Base-by-base conservation (phyloP, 768 basidiomycete species). In the Butyriboletus loyo region DNA sequence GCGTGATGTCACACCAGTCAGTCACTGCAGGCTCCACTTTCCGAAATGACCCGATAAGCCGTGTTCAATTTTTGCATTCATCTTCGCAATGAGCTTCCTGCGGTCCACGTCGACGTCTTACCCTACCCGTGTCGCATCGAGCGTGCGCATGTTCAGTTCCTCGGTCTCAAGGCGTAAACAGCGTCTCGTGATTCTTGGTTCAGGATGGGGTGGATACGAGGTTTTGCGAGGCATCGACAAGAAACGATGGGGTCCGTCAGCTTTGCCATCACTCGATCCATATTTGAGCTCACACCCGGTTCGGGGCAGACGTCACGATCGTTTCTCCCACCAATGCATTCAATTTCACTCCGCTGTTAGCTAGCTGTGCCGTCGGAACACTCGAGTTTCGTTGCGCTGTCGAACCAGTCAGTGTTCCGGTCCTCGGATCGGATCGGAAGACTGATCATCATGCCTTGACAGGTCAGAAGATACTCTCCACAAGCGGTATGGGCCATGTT, bases 201-300 rank as follows among this genome's bases (percentile, higher is more conserved):
- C 86, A 10, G 87, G 87, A 22, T 89, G 87, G 87, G 87, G 85
- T 51, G 87, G 87, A 0, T 89, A 89, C 58, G 83, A 84, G 53
- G 71, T 89, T 14, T 73, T 89, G 22, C 73, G 82, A 34, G 77
- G 78, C 3, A 71, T 89, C 1, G 84, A 89, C 68, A 88, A 85
- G 68, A 84, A 83, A 55, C 78, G 79, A 47, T 89, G 85, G 82
- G 77, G 87, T 87, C 37, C 54, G 79, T 69, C 46, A 35, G 49
- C 21, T 47, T 25, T 21, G 25, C 25, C 25, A 36, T 39, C 25
- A 14, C 39, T 39, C n/a, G 13, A 14, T 7, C 25, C n/a, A 28
- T 19, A 5, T 31, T 24, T 17, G 34, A 24, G 45, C 53, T 63
- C 2, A 59, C 48, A 25, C n/a, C 42, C 11, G 24, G 22, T 52